These are phyloP conservation scores for Fistulifera solaris DNA, from an alignment of 108 stramenopile genomes.

Conservation along the genomic window DNA sequence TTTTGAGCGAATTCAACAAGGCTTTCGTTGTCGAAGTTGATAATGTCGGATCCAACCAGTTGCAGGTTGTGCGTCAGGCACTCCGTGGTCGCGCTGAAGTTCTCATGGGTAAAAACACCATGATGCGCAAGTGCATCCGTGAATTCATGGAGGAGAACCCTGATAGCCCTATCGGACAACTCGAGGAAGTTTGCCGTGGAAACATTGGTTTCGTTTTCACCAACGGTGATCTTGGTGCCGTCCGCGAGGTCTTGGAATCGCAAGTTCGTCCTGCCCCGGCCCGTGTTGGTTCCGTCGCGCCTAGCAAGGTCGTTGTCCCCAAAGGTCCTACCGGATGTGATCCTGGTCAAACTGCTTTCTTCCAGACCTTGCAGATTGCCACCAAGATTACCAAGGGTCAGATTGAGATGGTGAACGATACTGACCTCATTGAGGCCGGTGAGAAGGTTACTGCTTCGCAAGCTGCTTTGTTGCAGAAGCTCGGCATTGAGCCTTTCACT, in stretches of 20 bases:
- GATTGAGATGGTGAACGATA: slow-evolving; percentile 97
- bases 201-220: slow-evolving; percentile 99
- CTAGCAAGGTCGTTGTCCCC: slow-evolving; percentile 88
- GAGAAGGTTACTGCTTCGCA: slow-evolving; percentile 91
- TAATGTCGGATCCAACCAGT: slow-evolving; percentile 98
- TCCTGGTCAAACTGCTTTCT: slow-evolving; percentile 99
- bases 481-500: slow-evolving; percentile 95
- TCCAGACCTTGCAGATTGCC: slow-evolving; percentile 98
- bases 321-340: slow-evolving; percentile 98
- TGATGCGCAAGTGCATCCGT: slow-evolving; percentile 95
- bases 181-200: slow-evolving; percentile 74
- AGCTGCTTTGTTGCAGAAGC: slow-evolving; percentile 92
- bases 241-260: slow-evolving; percentile 76
- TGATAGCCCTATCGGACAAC: slow-evolving; percentile 72
- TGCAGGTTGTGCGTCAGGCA: slow-evolving; percentile 84
- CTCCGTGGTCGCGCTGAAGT: slow-evolving; percentile 89
- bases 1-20: slow-evolving; percentile 70
- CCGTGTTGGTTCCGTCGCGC: slow-evolving; percentile 91
- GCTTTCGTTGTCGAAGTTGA: slow-evolving; percentile 92
- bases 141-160: slow-evolving; percentile 90
- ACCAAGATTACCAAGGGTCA: slow-evolving; percentile 96
- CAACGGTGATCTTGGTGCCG: slow-evolving; percentile 86
- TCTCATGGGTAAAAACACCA: slow-evolving; percentile 99
- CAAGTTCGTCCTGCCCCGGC: slow-evolving; percentile 97
- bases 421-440: slow-evolving; percentile 83